Conservation (phyloP, 345 rosid species). For the Eucalyptus marginata region DNA sequence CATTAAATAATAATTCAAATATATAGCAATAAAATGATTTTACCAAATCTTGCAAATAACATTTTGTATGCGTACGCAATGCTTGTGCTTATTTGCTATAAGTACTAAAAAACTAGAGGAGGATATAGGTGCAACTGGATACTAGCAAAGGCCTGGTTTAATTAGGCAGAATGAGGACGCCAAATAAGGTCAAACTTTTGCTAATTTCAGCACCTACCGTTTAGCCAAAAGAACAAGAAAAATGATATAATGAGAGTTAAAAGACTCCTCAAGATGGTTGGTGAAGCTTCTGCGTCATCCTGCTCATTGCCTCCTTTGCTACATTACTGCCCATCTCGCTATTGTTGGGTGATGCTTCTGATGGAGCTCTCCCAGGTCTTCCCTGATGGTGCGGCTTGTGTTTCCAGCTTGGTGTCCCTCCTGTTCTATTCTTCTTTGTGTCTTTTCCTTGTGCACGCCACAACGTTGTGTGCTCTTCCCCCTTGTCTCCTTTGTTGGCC, state of each 20-base stretch:
- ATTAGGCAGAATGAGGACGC: background rate
- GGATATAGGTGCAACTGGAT: background rate
- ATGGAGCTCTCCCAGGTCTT: too few relatives aligned
- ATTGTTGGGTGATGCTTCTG: too few relatives aligned
- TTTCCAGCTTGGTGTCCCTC: too few relatives aligned
- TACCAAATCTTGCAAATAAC: background rate
- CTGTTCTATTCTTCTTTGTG: too few relatives aligned
- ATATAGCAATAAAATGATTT: background rate
- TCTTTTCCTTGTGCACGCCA: too few relatives aligned
- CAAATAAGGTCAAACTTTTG: background rate
- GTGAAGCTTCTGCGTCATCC: too few relatives aligned
- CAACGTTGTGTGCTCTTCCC: too few relatives aligned
- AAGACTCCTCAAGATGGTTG: background rate
- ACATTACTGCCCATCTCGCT: too few relatives aligned
- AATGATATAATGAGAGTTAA: background rate
- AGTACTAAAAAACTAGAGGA: background rate
- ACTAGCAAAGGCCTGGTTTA: background rate
- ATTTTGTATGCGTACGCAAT: background rate
- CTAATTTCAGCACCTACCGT: background rate
- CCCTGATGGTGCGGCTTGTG: too few relatives aligned
- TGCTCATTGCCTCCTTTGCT: too few relatives aligned
- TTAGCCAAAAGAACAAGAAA: background rate
- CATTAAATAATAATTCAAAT: background rate
- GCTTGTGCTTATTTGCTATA: background rate
- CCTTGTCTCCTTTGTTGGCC: too few relatives aligned